Evolutionary conservation across 2,329 filamentous ascomycete genomes (phyloP), one percentile per base, ranked within the genome.

Genomic region (Aspergillus flavus): DNA sequence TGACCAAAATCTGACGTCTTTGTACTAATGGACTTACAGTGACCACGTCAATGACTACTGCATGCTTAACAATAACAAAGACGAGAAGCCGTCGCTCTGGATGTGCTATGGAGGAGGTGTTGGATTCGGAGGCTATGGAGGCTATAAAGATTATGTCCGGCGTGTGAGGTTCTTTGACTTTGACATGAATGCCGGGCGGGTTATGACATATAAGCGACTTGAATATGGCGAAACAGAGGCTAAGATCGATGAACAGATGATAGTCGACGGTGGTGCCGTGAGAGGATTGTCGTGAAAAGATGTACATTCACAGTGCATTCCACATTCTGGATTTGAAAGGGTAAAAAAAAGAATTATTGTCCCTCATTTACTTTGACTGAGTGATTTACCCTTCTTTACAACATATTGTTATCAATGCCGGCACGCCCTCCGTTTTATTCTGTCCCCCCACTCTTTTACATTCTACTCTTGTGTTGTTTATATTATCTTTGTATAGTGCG

Each of bases 1-100:
- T n/a, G 14, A 43, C 30, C 30, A 34, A 34, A 36, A 48, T 34
- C 52, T 30, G 23, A 63, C 30, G 39, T 50, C 58, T 53, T 52
- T 48, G 39, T 63, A 61, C 72, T 77, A 68, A 75, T 64, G 1
- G 7, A 32, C 50, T 34, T 53, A 39, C 14, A 91, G 89, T 76
- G 95, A 99, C 74, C 95, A 99, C 75, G 94, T 91, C 68, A 99
- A 99, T 75, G 95, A 99, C 74, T 98, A 97, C 77, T 99, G 95
- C 77, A 89, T 91, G 66, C 84, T 97, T 10, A 88, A 81, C 39
- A 73, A 85, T 58, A 79, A 85, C 46, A 77, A 82, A 34, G 80
- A 80, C 26, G 78, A 83, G n/a, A 84, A 84, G 56, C 89, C 91
- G 0, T 86, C 90, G 34, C 81, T 98, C 2, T 99, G 95, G 95